Percentiles rank a stretch among this genome's conserved stretches.
Evolutionary conservation across 2,329 filamentous ascomycete genomes (phyloP).

Genomic region (Arthrinium phaeospermum): DNA sequence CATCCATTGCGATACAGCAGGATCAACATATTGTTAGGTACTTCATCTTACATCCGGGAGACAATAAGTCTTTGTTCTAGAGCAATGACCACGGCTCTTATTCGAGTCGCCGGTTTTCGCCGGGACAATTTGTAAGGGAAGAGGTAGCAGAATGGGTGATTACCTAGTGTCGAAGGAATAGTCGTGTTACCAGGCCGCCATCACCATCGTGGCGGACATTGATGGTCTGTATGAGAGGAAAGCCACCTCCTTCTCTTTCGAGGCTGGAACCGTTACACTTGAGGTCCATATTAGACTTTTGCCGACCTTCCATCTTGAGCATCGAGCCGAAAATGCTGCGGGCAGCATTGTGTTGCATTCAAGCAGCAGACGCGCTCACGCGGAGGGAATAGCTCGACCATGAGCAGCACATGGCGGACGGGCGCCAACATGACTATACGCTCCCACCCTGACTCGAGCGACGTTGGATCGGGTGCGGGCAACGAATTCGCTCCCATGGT

Average conservation of each 20-base stretch:
- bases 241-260: background rate
- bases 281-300: background rate
- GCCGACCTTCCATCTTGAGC: slow-evolving; percentile 1
- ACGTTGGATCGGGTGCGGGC: background rate
- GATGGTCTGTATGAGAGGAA: background rate
- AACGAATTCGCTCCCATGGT: background rate
- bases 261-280: background rate
- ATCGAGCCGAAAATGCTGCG: background rate
- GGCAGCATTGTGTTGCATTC: background rate
- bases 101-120: too few species aligned
- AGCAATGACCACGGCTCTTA: too few species aligned
- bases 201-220: too few species aligned
- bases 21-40: too few species aligned
- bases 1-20: too few species aligned
- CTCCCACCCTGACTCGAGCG: background rate
- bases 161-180: too few species aligned
- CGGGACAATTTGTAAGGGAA: too few species aligned
- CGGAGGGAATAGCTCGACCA: background rate
- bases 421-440: background rate
- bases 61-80: too few species aligned
- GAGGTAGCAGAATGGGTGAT: too few species aligned
- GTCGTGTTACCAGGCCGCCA: too few species aligned
- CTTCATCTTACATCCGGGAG: too few species aligned
- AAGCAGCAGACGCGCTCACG: slow-evolving; percentile 5
- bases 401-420: background rate